phyloP scores from a whole-genome alignment of 805 yeast species.

The Starmerella roubikii region DNA sequence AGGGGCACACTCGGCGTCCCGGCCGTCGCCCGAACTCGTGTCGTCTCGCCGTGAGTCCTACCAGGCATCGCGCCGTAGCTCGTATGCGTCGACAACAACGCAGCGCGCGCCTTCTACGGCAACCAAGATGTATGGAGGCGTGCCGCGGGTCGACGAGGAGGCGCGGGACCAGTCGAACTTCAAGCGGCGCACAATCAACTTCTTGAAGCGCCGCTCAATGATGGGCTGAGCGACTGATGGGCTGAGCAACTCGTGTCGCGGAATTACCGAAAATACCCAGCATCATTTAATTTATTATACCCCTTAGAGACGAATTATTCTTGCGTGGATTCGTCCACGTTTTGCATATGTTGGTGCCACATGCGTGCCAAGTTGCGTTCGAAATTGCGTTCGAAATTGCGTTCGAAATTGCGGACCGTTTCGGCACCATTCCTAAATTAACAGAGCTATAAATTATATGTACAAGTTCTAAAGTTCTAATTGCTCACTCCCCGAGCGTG shows the following conservation, averaged over 20 bases:
- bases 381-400: too few relatives aligned
- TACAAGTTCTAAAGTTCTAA: not conserved
- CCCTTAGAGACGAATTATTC: too few relatives aligned
- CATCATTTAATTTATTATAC: not conserved
- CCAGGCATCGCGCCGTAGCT: not conserved
- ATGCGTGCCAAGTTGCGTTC: too few relatives aligned
- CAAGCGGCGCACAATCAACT: conserved; percentile 24
- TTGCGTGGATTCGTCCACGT: too few relatives aligned
- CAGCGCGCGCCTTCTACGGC: not conserved
- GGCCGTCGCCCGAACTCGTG: not conserved
- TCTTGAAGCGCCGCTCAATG: conserved; percentile 28
- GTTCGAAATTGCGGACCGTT: too few relatives aligned
- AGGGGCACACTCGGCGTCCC: too few relatives aligned
- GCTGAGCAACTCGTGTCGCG: too few relatives aligned
- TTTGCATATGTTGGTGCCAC: too few relatives aligned
- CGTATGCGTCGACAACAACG: not conserved
- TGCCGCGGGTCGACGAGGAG: not conserved
- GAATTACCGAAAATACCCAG: too few relatives aligned
- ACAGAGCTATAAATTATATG: not conserved
- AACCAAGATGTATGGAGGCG: not conserved
- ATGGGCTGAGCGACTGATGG: conserved; percentile 18
- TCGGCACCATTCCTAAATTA: too few relatives aligned
- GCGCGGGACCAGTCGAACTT: conserved; percentile 21
- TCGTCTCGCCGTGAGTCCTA: not conserved
- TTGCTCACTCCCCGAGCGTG: conserved; percentile 1